Evolutionary conservation across 2,329 filamentous ascomycete genomes (phyloP), one percentile per base, ranked within the genome.

Genomic region (Cercospora brassicicola): DNA sequence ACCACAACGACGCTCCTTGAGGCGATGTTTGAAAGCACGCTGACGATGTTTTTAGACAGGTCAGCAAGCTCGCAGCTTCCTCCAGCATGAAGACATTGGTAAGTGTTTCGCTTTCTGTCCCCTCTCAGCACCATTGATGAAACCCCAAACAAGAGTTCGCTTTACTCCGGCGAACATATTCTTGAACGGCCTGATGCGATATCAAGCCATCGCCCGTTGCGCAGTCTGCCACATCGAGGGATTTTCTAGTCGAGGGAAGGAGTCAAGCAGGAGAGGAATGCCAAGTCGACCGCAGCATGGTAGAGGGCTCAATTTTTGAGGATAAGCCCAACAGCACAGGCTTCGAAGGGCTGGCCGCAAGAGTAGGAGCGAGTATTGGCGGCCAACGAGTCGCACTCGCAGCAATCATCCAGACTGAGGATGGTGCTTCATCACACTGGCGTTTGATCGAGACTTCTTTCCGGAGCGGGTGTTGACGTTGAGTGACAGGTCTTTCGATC

Each of bases 141-240:
- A 56, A 30, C 51, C 51, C 51, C 23, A 26, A n/a, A 56, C 23
- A 56, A 56, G 42, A 56, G 18, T 56, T 30, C 20, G 51, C 9
- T 30, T 56, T 5, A 30, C 23, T 56, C 57, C 57, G 31, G 33
- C 18, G 57, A 45, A 28, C 28, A 8, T 1, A 59, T 33, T 30
- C 28, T 42, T 60, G 18, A 26, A n/a, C 36, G 26, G 3, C 39
- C 26, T 26, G 53, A 65, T 59, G 63, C 55, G 56, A 31, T 9
- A 6, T 2, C 18, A 31, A 33, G n/a, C 26, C 55, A 60, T 65
- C n/a, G 55, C 63, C 42, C 63, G 55, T 65, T 20, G 55, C 63
- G 63, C 23, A 59, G 53, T 51, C 39, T 23, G 55, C 63, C 5
- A 23, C 2, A 51, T 10, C 26, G 51, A 23, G 11, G 15, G 48